These are phyloP conservation scores for Phaeosphaeriaceae sp. DNA, from an alignment of 2,329 filamentous ascomycete genomes.

Conservation along the genomic window DNA sequence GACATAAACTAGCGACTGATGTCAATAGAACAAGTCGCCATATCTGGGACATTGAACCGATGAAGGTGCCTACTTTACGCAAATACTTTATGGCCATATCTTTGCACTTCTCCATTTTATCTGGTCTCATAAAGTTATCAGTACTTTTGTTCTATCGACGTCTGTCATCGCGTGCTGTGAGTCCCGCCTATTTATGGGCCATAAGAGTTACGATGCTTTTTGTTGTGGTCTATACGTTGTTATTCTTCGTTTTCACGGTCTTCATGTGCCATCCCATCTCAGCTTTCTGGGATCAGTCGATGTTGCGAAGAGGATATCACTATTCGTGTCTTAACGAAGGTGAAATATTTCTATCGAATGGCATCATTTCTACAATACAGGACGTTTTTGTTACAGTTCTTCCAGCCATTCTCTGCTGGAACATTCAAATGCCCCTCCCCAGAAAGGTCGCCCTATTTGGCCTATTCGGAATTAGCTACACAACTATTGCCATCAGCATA, in stretches of 20 bases:
- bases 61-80: conserved; percentile 9
- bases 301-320: conserved; percentile 3
- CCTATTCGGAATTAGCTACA: conserved; percentile 25
- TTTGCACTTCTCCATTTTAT: conserved; percentile 15
- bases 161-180: conserved; percentile 16
- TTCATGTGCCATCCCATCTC: conserved; percentile 16
- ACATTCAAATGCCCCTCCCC: conserved; percentile 21
- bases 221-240: conserved; percentile 14
- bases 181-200: conserved; percentile 13
- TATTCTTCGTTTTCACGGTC: conserved; percentile 17
- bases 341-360: conserved; percentile 17
- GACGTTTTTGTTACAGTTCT: conserved; percentile 22
- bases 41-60: conserved; percentile 21
- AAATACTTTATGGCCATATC: conserved; percentile 24
- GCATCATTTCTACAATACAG: conserved; percentile 21
- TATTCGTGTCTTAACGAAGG: conserved; percentile 25
- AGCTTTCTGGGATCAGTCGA: conserved; percentile 25
- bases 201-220: conserved; percentile 22
- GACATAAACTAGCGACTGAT: not conserved
- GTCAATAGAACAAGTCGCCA: conserved; percentile 15
- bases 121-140: conserved; percentile 30
- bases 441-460: conserved; percentile 23
- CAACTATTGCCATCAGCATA: conserved; percentile 13
- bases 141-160: conserved; percentile 33
- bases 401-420: conserved; percentile 28